Evolutionary conservation across 2,329 filamentous ascomycete genomes (phyloP), one percentile per base, ranked within the genome.

Genomic region (Diaporthe batatas): DNA sequence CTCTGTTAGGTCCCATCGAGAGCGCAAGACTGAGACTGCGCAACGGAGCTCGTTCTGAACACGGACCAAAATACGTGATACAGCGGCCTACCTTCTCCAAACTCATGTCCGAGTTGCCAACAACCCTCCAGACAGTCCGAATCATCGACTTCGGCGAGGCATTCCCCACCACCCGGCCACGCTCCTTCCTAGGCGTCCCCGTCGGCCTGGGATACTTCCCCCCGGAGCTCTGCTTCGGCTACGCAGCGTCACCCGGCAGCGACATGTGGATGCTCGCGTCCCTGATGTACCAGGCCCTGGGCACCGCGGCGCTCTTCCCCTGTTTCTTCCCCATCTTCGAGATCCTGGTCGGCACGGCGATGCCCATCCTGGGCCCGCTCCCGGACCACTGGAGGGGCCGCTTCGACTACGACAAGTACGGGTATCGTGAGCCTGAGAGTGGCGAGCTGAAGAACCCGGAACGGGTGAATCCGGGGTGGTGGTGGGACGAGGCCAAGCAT

Each of bases 311-410:
- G 14, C 47, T 39, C 29, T 68, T 68, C 4, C 32, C 16, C 2
- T 32, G 23, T 6, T 69, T 49, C 67, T 69, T 69, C 5, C 53
- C 51, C 3, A 25, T 69, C 8, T 58, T 32, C 10, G 23, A 69
- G 25, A 32, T 69, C 51, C 67, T 53, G 8, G n/a, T 68, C 8
- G 64, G 64, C 16, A 68, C 64, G 4, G 64, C 64, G 18, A 23
- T 68, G 47, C 64, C 64, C 7, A 68, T 68, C 8, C 29, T 68
- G 23, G 64, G 64, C 0, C 44, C 64, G 8, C 32, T 68, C 4
- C 64, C 64, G 16, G 39, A 2, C 21, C 36, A 58, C 18, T 69
- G 67, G 67, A 69, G 39, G 39, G 34, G 53, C n/a, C 53, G 39
- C 6, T 69, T 47, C 7, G 53, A 69, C 21, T 14, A 69, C 11